Percentiles rank a stretch among this genome's conserved stretches.
Conservation (phyloP, 2,329 filamentous ascomycete genomes). For the Plenodomus biglobosus region DNA sequence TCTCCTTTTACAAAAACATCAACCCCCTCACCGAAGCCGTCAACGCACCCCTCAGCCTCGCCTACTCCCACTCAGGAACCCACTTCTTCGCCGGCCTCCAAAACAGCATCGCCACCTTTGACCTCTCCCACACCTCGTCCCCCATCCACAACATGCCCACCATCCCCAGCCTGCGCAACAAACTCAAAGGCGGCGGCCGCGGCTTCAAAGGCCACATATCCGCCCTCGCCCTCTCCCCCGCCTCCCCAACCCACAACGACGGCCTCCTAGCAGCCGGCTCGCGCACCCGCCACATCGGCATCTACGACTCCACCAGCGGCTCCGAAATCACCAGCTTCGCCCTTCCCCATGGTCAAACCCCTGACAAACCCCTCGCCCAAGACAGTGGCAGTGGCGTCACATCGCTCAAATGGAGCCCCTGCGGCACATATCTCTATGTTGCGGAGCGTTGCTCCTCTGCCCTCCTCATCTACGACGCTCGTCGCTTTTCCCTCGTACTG, state of each 20-base stretch:
- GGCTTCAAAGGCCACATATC: conserved; percentile 60
- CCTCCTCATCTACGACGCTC: conserved; percentile 61
- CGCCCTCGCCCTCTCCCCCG: conserved; percentile 48
- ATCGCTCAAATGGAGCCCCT: conserved; percentile 59
- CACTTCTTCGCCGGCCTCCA: conserved; percentile 61
- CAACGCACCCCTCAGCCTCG: conserved; percentile 57
- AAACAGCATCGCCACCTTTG: conserved; percentile 58
- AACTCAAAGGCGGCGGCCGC: conserved; percentile 47
- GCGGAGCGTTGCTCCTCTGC: conserved; percentile 59
- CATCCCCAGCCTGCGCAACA: conserved; percentile 51
- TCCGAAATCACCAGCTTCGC: conserved; percentile 56
- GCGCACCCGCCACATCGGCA: conserved; percentile 56
- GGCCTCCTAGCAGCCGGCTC: conserved; percentile 60
- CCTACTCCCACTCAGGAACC: conserved; percentile 53
- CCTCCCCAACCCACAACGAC: conserved; percentile 37
- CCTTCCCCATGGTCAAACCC: conserved; percentile 30
- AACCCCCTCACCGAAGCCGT: conserved; percentile 59
- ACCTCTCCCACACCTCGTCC: conserved; percentile 52
- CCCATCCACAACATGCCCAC: conserved; percentile 49
- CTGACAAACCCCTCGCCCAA: conserved; percentile 2
- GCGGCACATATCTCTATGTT: conserved; percentile 60
- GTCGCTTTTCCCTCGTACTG: conserved; percentile 55
- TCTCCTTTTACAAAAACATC: conserved; percentile 59
- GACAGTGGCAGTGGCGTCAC: conserved; percentile 56
- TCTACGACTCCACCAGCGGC: conserved; percentile 57